Evolutionary conservation across 768 basidiomycete species (phyloP).

Genomic region (Leccinum arenicola): DNA sequence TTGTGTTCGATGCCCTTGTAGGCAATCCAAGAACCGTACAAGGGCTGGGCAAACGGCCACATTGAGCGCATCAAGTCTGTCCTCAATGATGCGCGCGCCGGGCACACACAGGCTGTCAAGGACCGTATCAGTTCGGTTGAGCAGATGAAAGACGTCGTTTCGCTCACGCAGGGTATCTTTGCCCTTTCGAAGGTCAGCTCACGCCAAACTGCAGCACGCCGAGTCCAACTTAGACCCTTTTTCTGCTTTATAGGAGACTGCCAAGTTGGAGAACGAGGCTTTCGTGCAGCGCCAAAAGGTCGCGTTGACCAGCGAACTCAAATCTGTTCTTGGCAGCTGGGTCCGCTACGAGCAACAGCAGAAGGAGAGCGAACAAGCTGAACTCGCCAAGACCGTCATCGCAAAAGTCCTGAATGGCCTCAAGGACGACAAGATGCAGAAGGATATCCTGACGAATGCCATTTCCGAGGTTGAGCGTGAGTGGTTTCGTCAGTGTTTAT

Average conservation of each 20-base stretch:
- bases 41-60: conserved; percentile 87
- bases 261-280: conserved; percentile 81
- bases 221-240: not conserved
- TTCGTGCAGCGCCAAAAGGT: conserved; percentile 91
- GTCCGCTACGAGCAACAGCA: conserved; percentile 95
- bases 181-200: conserved; percentile 78
- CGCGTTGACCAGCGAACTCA: conserved; percentile 83
- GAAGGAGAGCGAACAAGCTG: conserved; percentile 95
- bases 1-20: conserved; percentile 29
- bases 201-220: not conserved
- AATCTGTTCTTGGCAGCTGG: conserved; percentile 95
- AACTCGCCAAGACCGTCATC: conserved; percentile 85
- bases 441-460: conserved; percentile 74
- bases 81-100: conserved; percentile 75
- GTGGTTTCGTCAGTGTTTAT: conserved; percentile 35
- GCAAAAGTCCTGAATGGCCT: conserved; percentile 81
- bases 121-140: conserved; percentile 89
- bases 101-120: conserved; percentile 92
- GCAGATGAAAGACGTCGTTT: conserved; percentile 94
- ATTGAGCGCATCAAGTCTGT: conserved; percentile 81
- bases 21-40: conserved; percentile 84
- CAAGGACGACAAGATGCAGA: conserved; percentile 86
- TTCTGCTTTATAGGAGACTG: conserved; percentile 67
- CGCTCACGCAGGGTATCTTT: conserved; percentile 88
- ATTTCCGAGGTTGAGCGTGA: conserved; percentile 90